phyloP scores from a whole-genome alignment of 768 basidiomycete species.

The Lepiota venenata region DNA sequence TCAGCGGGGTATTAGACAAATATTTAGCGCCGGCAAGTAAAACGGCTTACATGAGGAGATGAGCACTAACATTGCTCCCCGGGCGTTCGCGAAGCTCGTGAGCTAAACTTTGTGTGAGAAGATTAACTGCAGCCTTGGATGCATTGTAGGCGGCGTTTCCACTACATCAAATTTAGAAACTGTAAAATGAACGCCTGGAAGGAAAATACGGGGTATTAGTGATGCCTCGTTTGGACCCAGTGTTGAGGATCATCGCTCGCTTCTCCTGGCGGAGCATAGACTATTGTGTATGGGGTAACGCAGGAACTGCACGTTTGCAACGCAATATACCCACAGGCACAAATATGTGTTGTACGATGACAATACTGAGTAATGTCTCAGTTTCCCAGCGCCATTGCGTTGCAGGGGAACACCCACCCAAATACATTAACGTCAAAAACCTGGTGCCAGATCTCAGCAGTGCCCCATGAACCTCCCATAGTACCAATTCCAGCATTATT shows the following conservation, averaged over 20 bases:
- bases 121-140: conserved; percentile 73
- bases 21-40: neutral
- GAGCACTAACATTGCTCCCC: conserved; percentile 73
- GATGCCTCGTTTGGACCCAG: conserved; percentile 94
- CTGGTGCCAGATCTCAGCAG: conserved; percentile 66
- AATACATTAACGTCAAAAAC: conserved; percentile 76
- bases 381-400: neutral
- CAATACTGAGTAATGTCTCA: conserved; percentile 39
- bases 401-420: conserved; percentile 48
- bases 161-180: conserved; percentile 28
- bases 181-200: neutral
- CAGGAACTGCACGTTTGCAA: neutral
- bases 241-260: conserved; percentile 78
- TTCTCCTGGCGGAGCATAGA: conserved; percentile 83
- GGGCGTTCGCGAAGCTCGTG: conserved; percentile 67
- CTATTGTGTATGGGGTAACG: conserved; percentile 23
- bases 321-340: conserved; percentile 50
- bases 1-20: neutral
- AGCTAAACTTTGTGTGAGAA: conserved; percentile 59
- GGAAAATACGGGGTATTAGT: conserved; percentile 84
- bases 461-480: conserved; percentile 65
- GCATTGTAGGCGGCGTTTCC: conserved; percentile 82
- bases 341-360: conserved; percentile 85
- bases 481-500: conserved; percentile 80
- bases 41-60: conserved; percentile 81